Evolutionary conservation across 805 yeast genomes (phyloP), one percentile per base, ranked within the genome.

Genomic region (Ogataea trehalophila): DNA sequence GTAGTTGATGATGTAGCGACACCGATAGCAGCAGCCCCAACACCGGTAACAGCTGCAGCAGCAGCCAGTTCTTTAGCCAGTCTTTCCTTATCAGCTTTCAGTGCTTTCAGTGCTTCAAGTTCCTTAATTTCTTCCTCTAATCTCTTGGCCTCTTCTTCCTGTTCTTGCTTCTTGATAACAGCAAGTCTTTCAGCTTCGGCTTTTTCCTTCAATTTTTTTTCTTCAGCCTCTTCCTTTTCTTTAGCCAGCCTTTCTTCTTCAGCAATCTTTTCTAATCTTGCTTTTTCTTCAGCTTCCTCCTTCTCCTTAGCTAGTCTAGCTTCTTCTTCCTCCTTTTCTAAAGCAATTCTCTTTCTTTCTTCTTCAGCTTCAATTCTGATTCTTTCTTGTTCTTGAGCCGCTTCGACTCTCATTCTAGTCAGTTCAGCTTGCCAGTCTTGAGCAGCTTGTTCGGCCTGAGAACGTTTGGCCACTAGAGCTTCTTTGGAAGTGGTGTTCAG

Each of bases 401-500:
- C 67, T 52, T 70, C 73, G 18, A 69, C 60, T 49, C 71, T 64
- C 46, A 70, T 56, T 45, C 70, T 63, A 56, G 74, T 46, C 61
- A 69, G 68, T 51, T 78, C 80, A 5, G 56, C 56, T 50, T 71
- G 69, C 83, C 83, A 79, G 18, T 61, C 61, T 26, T 54, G 46
- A 44, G 59, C 65, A 41, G 75, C 63, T 39, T 70, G 59, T 52
- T 70, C 64, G 17, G 82, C 81, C 8, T 65, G 70, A 18, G 53
- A 55, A 47, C 74, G 68, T 53, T 76, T 68, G 1, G 50, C 43
- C 3, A 57, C 54, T 47, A 77, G 65, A 26, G 52, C 57, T 35
- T 66, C 70, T 54, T 70, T 72, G 36, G 71, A 79, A 36, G 64
- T 45, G 17, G 61, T 60, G 37, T 62, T 61, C 55, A 77, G 66